phyloP scores from a whole-genome alignment of 805 yeast genomes.

The Candida wancherniae region DNA sequence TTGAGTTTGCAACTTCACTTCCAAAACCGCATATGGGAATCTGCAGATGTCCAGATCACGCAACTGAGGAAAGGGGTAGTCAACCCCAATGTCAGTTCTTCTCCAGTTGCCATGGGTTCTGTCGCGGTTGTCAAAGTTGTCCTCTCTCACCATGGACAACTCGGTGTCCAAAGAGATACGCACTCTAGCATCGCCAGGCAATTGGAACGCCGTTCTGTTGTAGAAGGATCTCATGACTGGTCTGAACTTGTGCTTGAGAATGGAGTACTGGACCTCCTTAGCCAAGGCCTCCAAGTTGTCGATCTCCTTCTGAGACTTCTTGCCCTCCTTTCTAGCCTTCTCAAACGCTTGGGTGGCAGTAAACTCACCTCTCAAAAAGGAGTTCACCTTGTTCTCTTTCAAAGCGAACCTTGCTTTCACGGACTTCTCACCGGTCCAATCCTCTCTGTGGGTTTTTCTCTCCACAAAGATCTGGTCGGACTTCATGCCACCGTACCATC shows the following conservation, averaged over 20 bases:
- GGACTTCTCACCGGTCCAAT: constrained; percentile 99
- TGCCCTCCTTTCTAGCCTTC: constrained; percentile 88
- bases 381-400: constrained; percentile 86
- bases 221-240: constrained; percentile 96
- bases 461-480: constrained; percentile 91
- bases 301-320: constrained; percentile 79
- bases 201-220: constrained; percentile 97
- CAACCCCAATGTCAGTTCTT: constrained; percentile 96
- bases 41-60: constrained; percentile 82
- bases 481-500: constrained; percentile 99
- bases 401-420: constrained; percentile 94
- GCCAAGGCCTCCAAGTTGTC: constrained; percentile 91
- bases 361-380: constrained; percentile 74
- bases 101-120: constrained; percentile 95
- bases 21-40: constrained; percentile 96
- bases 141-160: constrained; percentile 96
- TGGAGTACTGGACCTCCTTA: constrained; percentile 86
- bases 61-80: constrained; percentile 87
- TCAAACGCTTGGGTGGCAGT: constrained; percentile 89
- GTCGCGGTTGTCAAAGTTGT: constrained; percentile 87
- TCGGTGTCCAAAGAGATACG: constrained; percentile 98
- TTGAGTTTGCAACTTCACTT: constrained; percentile 96
- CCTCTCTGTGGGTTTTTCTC: constrained; percentile 97
- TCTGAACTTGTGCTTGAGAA: constrained; percentile 74
- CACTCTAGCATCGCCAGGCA: constrained; percentile 98